phyloP scores from a whole-genome alignment of 208 protist species.

The Willaertia magna region DNA sequence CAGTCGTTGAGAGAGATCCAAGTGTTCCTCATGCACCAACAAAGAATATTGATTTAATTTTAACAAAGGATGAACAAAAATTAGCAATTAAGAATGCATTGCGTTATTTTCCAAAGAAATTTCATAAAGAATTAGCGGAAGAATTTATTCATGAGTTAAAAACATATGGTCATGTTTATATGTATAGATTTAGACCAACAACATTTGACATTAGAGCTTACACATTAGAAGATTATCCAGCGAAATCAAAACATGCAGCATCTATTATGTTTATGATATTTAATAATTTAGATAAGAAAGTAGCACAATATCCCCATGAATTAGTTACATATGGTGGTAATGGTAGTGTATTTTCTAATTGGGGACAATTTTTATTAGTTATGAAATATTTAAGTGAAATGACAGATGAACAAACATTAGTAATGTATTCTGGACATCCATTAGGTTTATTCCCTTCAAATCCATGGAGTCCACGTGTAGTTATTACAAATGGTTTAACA shows the following conservation, averaged over 20 bases:
- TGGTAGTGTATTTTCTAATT: slow-evolving; percentile 61
- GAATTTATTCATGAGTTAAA: slow-evolving; percentile 55
- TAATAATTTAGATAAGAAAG: slow-evolving; percentile 58
- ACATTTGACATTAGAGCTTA: slow-evolving; percentile 43
- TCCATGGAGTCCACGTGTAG: slow-evolving; percentile 44
- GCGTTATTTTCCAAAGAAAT: slow-evolving; percentile 47
- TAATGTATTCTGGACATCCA: slow-evolving; percentile 58
- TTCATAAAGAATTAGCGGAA: slow-evolving; percentile 41
- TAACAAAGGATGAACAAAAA: slow-evolving; percentile 30
- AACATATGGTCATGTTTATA: slow-evolving; percentile 66
- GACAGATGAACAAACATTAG: slow-evolving; percentile 60
- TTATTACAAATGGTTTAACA: slow-evolving; percentile 75
- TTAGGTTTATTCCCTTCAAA: slow-evolving; percentile 58
- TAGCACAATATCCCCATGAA: slow-evolving; percentile 70
- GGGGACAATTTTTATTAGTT: slow-evolving; percentile 56
- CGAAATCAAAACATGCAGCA: slow-evolving; percentile 34
- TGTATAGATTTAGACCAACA: slow-evolving; percentile 61
- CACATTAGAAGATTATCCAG: slow-evolving; percentile 19
- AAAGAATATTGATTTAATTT: slow-evolving; percentile 18
- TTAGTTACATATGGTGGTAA: slow-evolving; percentile 74
- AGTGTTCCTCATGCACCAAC: slow-evolving; percentile 45
- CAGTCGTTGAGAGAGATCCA: slow-evolving; percentile 11
- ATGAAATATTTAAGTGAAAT: slow-evolving; percentile 66
- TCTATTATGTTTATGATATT: slow-evolving; percentile 73
- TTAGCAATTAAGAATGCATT: slow-evolving; percentile 52